A percentile compares a stretch with the other conserved stretches of the same genome.
Conservation (phyloP, 148 eudicot species). For the Fagopyrum esculentum region DNA sequence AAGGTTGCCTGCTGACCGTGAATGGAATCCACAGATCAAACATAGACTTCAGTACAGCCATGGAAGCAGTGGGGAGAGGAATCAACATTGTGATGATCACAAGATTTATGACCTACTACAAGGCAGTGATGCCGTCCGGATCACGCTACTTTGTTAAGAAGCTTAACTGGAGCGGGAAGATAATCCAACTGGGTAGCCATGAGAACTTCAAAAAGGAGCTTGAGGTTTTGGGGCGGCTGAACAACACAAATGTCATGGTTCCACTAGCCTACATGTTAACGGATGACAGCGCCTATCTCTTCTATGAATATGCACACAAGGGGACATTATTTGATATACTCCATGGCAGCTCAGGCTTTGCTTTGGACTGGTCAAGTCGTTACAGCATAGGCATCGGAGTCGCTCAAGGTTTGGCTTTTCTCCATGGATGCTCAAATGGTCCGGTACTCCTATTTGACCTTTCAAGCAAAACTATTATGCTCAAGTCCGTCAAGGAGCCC, state of each 20-base stretch:
- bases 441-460: slow-evolving; percentile 70
- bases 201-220: slow-evolving; percentile 61
- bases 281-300: slow-evolving; percentile 50
- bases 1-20: slow-evolving; percentile 38
- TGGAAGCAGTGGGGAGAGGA: slow-evolving; percentile 47
- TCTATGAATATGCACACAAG: slow-evolving; percentile 52
- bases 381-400: slow-evolving; percentile 75
- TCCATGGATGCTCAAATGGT: slow-evolving; percentile 60
- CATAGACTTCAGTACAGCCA: slow-evolving; percentile 62
- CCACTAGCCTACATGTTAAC: slow-evolving; percentile 75
- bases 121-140: slow-evolving; percentile 70
- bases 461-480: slow-evolving; percentile 50
- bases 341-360: slow-evolving; percentile 34
- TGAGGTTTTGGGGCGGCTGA: slow-evolving; percentile 48
- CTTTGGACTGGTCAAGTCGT: slow-evolving; percentile 77
- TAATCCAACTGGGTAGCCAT: slow-evolving; percentile 42
- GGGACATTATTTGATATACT: slow-evolving; percentile 65
- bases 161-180: slow-evolving; percentile 60
- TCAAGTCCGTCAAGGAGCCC: slow-evolving; percentile 69
- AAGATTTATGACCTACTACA: slow-evolving; percentile 63
- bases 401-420: slow-evolving; percentile 72
- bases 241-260: slow-evolving; percentile 71
- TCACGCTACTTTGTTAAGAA: slow-evolving; percentile 65
- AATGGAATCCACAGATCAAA: slow-evolving; percentile 52
- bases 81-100: slow-evolving; percentile 39